phyloP scores from a whole-genome alignment of 2,329 filamentous ascomycete species.

The Penicillium italicum region DNA sequence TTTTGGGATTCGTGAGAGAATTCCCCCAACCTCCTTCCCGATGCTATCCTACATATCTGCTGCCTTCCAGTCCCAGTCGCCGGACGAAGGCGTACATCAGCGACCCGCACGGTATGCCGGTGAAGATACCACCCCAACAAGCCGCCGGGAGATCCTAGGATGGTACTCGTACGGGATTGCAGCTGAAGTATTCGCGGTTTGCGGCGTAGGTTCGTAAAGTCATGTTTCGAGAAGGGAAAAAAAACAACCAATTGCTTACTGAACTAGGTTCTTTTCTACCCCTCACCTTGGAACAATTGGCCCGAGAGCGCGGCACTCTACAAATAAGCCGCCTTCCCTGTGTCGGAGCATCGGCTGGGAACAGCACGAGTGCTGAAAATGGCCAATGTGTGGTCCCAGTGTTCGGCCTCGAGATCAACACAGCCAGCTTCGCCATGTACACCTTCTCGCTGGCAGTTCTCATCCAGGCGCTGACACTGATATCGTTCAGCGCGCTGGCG shows the following conservation, averaged over 20 bases:
- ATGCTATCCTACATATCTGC: conserved; percentile 22
- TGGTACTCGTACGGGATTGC: conserved; percentile 95
- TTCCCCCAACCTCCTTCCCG: conserved; percentile 1
- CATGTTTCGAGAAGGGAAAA: background rate
- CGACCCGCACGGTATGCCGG: conserved; percentile 62
- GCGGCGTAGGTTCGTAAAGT: conserved; percentile 59
- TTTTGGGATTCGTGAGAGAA: background rate
- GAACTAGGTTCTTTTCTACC: conserved; percentile 80
- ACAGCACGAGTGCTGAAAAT: conserved; percentile 18
- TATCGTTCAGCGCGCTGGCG: conserved; percentile 61
- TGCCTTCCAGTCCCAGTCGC: conserved; percentile 15
- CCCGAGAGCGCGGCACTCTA: conserved; percentile 83
- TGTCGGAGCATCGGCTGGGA: conserved; percentile 27
- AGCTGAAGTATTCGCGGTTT: conserved; percentile 92
- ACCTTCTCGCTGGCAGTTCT: conserved; percentile 87
- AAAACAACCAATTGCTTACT: background rate
- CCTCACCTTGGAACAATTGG: conserved; percentile 86
- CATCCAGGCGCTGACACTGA: conserved; percentile 78
- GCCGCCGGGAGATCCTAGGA: conserved; percentile 72
- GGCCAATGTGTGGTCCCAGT: conserved; percentile 34
- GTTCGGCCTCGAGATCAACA: conserved; percentile 34
- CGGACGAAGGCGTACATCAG: conserved; percentile 21
- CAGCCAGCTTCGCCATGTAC: conserved; percentile 47
- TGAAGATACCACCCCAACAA: conserved; percentile 82
- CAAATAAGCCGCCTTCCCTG: conserved; percentile 43